Base-by-base conservation (phyloP, 352 stramenopile genomes). In the Pythium volutum region DNA sequence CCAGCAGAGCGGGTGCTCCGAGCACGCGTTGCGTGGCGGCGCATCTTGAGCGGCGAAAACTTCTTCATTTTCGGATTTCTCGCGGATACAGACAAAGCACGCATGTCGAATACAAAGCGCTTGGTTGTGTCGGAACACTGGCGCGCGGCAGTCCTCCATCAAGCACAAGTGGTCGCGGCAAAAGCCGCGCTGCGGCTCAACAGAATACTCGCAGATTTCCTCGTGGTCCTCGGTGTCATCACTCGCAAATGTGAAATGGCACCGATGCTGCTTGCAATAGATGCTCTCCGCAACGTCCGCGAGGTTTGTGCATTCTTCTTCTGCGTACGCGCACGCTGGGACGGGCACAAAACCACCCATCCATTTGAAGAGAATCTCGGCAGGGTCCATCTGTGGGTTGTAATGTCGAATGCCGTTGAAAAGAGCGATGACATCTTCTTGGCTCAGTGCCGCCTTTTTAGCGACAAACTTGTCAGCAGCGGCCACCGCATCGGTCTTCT, bases 391-490 rank as follows among this genome's bases (percentile, higher is more conserved):
- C 2, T 45, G 29, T 9, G 47, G 50, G 31, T 89, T 77, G 25
- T 91, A 91, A 52, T 91, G 81, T 3, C 68, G 72, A 18, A 91
- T 87, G 0, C 74, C 81, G 9, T 67, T 48, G 33, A 84, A 69
- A 9, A 91, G 60, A 16, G 29, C 12, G 1, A 22, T 36, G 8
- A 91, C 75, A 27, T 79, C 65, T 14, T 42, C 49, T 5, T 71
- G 75, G 4, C 9, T 64, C 11, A 88, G 25, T 26, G 26, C 47
- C 10, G 47, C 56, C 6, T 52, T 41, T 20, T 52, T 45, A 41
- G 56, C 15, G n/a, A 71, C 11, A 11, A 26, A 38, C 22, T 33
- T 27, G 26, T 34, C 18, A 4, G 48, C 57, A 33, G 36, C 45
- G 12, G 16, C 25, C 18, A 59, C 50, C 5, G 29, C 22, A 16